phyloP scores from a whole-genome alignment of 305 asterid species.

The Fraxinus greggii region DNA sequence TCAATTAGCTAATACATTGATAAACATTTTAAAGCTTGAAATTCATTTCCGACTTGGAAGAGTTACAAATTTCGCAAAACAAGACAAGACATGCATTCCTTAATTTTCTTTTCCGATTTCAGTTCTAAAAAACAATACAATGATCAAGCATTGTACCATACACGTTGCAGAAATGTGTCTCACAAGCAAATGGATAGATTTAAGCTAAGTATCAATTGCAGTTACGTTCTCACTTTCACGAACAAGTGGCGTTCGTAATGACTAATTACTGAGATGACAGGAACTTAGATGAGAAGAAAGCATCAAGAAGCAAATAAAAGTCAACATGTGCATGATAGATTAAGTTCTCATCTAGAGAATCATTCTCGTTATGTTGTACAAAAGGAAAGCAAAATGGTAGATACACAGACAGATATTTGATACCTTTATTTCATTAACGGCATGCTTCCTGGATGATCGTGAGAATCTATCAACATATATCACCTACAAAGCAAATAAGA shows the following conservation, averaged over 20 bases:
- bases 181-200: not conserved
- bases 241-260: not conserved
- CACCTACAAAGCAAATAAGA: slow-evolving; percentile 49
- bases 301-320: not conserved
- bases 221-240: not conserved
- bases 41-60: slow-evolving; percentile 26
- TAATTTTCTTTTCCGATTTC: slow-evolving; percentile 3
- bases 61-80: not conserved
- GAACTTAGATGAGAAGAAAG: not conserved
- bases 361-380: slow-evolving; percentile 1
- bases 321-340: not conserved
- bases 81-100: not conserved
- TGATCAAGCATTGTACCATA: not conserved
- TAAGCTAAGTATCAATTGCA: not conserved
- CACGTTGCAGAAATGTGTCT: not conserved
- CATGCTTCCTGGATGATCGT: slow-evolving; percentile 78
- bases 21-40: slow-evolving; percentile 34
- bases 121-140: not conserved
- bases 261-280: not conserved
- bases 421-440: slow-evolving; percentile 97
- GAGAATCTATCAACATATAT: slow-evolving; percentile 93
- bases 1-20: slow-evolving; percentile 84
- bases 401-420: slow-evolving; percentile 31
- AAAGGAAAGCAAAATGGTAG: slow-evolving; percentile 6
- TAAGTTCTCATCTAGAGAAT: not conserved